Evolutionary conservation across 1,284 basidiomycete species (phyloP), one percentile per base, ranked within the genome.

Genomic region (Hortiboletus rubellus): DNA sequence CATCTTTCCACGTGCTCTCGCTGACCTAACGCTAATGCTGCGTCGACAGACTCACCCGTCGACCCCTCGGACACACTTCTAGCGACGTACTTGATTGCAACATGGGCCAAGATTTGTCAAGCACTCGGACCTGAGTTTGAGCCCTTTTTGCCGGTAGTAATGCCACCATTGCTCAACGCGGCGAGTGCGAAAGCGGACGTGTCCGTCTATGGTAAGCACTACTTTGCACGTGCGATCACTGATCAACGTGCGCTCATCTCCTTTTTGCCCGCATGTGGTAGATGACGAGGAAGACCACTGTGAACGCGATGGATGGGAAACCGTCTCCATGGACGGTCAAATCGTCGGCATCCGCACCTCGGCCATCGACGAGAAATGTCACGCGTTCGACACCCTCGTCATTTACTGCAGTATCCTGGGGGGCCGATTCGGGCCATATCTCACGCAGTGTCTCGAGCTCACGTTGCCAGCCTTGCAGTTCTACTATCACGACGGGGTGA

Each of bases 41-140:
- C 42, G 34, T 27, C 27, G 34, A 27, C 63, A 89, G 87, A 89
- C 65, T 82, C 77, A 50, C 86, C 87, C 0, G 68, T 77, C 0
- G 87, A 91, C 62, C 82, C 83, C 0, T 74, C 76, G 8, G 88
- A 91, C 63, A 81, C 85, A 0, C 84, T 89, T 65, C 70, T 90
- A 7, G 77, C 77, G 0, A 86, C 85, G 51, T 90, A 89, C 64
- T 77, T 92, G 33, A 88, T 87, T 50, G 81, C 85, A 51, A 93
- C 89, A 0, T 93, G 91, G 91, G 85, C 88, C 5, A 92, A 90
- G 68, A 80, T 94, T 0, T 92, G 89, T 67, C 90, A 90, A 63
- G 88, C 89, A 0, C 79, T 94, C 63, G 89, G 89, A 0, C 76
- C 79, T 7, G 89, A 92, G 67, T 94, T 94, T 61, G 89, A 90